These are phyloP conservation scores for Aureobasidium subglaciale DNA, from an alignment of 2,329 filamentous ascomycete species.

Conservation along the genomic window DNA sequence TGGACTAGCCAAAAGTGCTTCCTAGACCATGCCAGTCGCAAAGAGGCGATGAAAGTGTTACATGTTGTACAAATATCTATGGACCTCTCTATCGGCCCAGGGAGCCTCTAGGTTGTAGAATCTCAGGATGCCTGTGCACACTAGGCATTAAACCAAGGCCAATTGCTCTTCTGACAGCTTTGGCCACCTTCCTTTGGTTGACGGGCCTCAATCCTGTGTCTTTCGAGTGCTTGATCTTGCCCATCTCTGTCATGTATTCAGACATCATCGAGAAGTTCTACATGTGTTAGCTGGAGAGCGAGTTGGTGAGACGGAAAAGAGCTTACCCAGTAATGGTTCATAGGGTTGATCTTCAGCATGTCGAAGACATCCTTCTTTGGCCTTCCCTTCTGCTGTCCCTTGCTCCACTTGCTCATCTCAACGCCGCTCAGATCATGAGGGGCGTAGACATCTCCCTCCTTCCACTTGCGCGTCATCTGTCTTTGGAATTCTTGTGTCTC, in stretches of 20 bases:
- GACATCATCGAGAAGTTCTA: constrained; percentile 91
- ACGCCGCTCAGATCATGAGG: constrained; percentile 74
- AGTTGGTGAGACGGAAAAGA: constrained; percentile 15
- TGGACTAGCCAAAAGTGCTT: no score
- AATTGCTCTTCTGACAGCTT: constrained; percentile 81
- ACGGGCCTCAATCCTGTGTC: constrained; percentile 75
- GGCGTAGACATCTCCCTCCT: constrained; percentile 76
- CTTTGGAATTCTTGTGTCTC: constrained; percentile 45
- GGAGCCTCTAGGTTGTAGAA: constrained; percentile 40
- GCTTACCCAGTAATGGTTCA: constrained; percentile 79
- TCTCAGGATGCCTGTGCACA: constrained; percentile 80
- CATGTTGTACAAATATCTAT: background rate
- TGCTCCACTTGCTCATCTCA: constrained; percentile 78
- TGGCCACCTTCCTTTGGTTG: constrained; percentile 89
- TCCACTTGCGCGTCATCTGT: constrained; percentile 66
- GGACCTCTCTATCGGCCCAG: background rate
- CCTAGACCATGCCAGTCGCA: no score
- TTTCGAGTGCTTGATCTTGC: constrained; percentile 70
- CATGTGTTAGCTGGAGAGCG: background rate
- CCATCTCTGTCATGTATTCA: constrained; percentile 78
- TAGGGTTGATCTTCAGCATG: constrained; percentile 67
- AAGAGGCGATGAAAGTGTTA: background rate
- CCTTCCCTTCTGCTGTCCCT: constrained; percentile 43
- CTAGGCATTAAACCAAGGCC: constrained; percentile 89
- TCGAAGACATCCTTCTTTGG: constrained; percentile 63